These are phyloP conservation scores for Apostasia shenzhenica DNA, from an alignment of 106 monocot species.

Conservation along the genomic window DNA sequence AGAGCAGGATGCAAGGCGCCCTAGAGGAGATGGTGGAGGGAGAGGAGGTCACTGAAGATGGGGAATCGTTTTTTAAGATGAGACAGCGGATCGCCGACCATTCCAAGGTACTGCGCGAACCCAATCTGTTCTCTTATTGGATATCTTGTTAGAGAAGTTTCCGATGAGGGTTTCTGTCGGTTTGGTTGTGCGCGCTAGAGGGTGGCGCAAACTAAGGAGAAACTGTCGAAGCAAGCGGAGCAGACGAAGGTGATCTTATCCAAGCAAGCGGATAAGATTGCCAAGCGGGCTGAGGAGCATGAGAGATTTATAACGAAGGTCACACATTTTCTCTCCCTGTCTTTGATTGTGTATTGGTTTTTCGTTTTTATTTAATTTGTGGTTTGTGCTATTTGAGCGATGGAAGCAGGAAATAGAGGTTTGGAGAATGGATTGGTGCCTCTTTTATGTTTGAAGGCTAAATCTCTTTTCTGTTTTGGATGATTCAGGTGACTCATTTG, in stretches of 20 bases:
- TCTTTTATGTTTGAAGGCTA: not conserved
- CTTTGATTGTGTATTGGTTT: not conserved
- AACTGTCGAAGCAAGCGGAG: slow-evolving; percentile 23
- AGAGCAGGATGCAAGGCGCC: too few species aligned
- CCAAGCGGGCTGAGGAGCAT: slow-evolving; percentile 92
- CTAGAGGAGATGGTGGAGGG: slow-evolving; percentile 12
- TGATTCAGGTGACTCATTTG: slow-evolving; percentile 80
- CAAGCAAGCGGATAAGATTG: slow-evolving; percentile 89
- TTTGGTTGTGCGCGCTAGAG: slow-evolving; percentile 9
- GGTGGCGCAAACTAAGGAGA: slow-evolving; percentile 4
- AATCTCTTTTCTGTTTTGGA: not conserved
- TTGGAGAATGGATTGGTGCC: not conserved
- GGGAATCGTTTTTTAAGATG: slow-evolving; percentile 20
- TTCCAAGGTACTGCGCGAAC: slow-evolving; percentile 25
- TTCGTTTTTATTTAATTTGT: not conserved
- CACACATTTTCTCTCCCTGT: not conserved
- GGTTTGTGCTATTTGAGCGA: not conserved
- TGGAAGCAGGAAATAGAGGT: not conserved
- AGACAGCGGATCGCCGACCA: slow-evolving; percentile 25
- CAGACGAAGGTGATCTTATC: slow-evolving; percentile 77
- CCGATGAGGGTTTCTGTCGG: not conserved
- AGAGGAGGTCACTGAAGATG: slow-evolving; percentile 20
- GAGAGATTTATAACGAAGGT: slow-evolving; percentile 93
- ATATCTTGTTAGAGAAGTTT: not conserved
- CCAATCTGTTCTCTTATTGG: not conserved